Percentiles rank a stretch among this genome's conserved stretches.
Evolutionary conservation across 805 yeast species (phyloP).

Genomic region (Barnettozyma populi): DNA sequence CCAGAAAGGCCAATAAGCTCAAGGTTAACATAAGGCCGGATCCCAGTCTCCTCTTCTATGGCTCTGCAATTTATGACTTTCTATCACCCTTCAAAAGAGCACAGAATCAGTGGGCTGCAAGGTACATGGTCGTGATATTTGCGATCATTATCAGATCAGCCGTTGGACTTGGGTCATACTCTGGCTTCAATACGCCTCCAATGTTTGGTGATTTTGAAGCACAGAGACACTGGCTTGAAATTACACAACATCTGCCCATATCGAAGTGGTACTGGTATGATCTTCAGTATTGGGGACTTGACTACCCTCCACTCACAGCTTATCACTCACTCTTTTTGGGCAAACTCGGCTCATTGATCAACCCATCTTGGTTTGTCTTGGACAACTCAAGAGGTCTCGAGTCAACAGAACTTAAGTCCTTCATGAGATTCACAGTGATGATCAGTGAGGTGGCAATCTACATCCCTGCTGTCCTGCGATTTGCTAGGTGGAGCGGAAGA

Average conservation of each 20-base stretch:
- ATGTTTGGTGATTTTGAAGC: slow-evolving; percentile 96
- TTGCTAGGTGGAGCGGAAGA: slow-evolving; percentile 67
- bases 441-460: slow-evolving; percentile 68
- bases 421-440: slow-evolving; percentile 77
- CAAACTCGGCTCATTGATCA: slow-evolving; percentile 55
- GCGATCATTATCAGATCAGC: slow-evolving; percentile 77
- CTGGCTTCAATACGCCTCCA: slow-evolving; percentile 70
- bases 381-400: slow-evolving; percentile 75
- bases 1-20: neutral
- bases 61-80: slow-evolving; percentile 73
- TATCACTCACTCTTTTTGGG: slow-evolving; percentile 85
- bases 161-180: slow-evolving; percentile 82
- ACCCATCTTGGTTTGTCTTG: slow-evolving; percentile 71
- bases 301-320: slow-evolving; percentile 96
- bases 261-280: slow-evolving; percentile 85
- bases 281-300: slow-evolving; percentile 91
- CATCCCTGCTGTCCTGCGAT: slow-evolving; percentile 74
- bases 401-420: slow-evolving; percentile 59
- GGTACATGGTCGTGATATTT: slow-evolving; percentile 67
- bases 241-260: slow-evolving; percentile 72
- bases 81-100: slow-evolving; percentile 75
- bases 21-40: slow-evolving; percentile 6
- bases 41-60: slow-evolving; percentile 29
- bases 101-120: slow-evolving; percentile 85
- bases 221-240: slow-evolving; percentile 96